Percentiles rank a stretch among this genome's conserved stretches.
phyloP scores from a whole-genome alignment of 768 basidiomycete genomes.

The Podaxis mareebaensis region DNA sequence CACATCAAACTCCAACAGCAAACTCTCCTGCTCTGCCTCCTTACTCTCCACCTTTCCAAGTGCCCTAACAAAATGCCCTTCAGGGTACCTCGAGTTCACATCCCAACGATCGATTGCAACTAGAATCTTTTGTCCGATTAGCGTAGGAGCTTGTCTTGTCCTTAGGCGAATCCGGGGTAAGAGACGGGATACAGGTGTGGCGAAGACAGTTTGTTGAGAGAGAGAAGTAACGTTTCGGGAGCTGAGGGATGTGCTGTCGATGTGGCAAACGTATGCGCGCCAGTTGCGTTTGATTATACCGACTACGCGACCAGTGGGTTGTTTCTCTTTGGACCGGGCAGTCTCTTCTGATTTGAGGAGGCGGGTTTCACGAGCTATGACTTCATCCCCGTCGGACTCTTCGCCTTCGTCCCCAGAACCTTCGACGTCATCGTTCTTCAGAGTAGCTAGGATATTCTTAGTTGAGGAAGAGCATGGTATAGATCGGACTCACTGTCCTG shows the following conservation, averaged over 20 bases:
- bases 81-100: conserved; percentile 83
- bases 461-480: conserved; percentile 2
- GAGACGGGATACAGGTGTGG: conserved; percentile 87
- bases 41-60: conserved; percentile 92
- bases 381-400: conserved; percentile 41
- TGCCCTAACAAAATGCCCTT: conserved; percentile 94
- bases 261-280: conserved; percentile 96
- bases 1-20: conserved; percentile 93
- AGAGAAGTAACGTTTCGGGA: conserved; percentile 77
- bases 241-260: conserved; percentile 86
- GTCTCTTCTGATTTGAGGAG: conserved; percentile 34
- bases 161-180: conserved; percentile 93
- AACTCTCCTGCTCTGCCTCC: conserved; percentile 93
- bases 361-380: conserved; percentile 43
- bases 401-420: conserved; percentile 62
- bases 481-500: conserved; percentile 66
- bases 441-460: conserved; percentile 50
- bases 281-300: conserved; percentile 95
- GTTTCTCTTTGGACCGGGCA: conserved; percentile 52
- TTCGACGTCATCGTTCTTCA: conserved; percentile 87
- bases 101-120: conserved; percentile 96
- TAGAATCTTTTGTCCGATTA: conserved; percentile 92
- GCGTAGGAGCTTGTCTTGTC: conserved; percentile 88
- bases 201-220: conserved; percentile 89
- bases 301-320: conserved; percentile 90